Percentiles rank a stretch among this genome's conserved stretches.
These are phyloP conservation scores for Corymbia maculata DNA, from an alignment of 345 rosid genomes.

Conservation along the genomic window DNA sequence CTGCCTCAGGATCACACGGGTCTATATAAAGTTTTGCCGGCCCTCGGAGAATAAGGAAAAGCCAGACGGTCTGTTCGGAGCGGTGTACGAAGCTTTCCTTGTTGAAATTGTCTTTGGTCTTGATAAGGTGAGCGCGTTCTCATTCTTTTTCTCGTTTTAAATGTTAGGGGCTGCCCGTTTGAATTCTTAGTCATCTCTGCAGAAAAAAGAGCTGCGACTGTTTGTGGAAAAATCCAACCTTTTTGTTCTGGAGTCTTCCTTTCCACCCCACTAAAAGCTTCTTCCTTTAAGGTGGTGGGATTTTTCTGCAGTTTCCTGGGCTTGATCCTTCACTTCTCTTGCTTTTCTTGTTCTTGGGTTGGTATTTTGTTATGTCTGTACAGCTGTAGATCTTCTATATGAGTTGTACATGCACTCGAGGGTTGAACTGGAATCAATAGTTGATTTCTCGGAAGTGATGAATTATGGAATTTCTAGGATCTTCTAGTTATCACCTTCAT, in stretches of 20 bases:
- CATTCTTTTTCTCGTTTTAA: background rate
- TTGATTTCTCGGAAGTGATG: background rate
- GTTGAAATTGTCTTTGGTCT: background rate
- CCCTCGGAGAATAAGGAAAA: no score
- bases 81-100: background rate
- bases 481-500: background rate
- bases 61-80: background rate
- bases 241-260: background rate
- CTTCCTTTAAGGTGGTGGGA: background rate
- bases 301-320: background rate
- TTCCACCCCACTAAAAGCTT: background rate
- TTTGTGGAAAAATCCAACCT: background rate
- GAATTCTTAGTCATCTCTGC: background rate
- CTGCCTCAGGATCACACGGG: background rate
- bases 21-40: background rate
- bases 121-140: background rate
- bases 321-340: background rate
- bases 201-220: background rate
- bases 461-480: background rate
- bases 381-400: rapidly evolving
- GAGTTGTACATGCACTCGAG: background rate
- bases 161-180: background rate
- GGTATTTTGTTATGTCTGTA: background rate
- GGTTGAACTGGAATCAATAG: background rate
- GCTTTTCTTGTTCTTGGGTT: background rate